Percentiles rank a stretch among this genome's conserved stretches.
phyloP scores from a whole-genome alignment of 176 grass and related monocot genomes.

The Carex kokanica region DNA sequence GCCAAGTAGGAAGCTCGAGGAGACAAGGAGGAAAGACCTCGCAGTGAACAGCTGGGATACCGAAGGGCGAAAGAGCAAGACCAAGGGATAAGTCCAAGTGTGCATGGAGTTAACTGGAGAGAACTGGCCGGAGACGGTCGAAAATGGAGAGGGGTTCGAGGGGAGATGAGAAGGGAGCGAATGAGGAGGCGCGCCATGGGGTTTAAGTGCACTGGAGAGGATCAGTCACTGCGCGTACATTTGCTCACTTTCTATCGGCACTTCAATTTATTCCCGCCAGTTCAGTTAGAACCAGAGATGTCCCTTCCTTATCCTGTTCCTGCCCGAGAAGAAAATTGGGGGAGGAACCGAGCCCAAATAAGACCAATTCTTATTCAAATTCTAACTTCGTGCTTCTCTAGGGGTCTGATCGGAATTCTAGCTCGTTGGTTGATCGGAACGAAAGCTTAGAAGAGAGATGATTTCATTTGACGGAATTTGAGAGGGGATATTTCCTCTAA shows the following conservation, averaged over 20 bases:
- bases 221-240: neutral
- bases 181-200: constrained; percentile 45
- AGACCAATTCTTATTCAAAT: no score
- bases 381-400: no score
- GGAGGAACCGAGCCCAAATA: no score
- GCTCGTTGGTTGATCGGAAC: no score
- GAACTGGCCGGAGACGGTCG: neutral
- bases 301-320: neutral
- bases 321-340: no score
- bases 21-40: constrained; percentile 11
- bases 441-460: no score
- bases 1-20: constrained; percentile 7
- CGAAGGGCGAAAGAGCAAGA: neutral
- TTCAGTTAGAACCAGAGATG: neutral
- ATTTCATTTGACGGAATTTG: no score
- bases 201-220: neutral
- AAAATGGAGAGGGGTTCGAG: neutral
- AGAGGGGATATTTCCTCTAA: no score
- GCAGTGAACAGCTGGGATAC: neutral
- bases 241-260: neutral
- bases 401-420: no score
- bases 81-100: constrained; percentile 3
- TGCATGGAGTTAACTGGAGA: neutral
- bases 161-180: constrained; percentile 35
- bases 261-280: neutral